phyloP scores from a whole-genome alignment of 139 green algal species.

The Spirogloea muscicola region DNA sequence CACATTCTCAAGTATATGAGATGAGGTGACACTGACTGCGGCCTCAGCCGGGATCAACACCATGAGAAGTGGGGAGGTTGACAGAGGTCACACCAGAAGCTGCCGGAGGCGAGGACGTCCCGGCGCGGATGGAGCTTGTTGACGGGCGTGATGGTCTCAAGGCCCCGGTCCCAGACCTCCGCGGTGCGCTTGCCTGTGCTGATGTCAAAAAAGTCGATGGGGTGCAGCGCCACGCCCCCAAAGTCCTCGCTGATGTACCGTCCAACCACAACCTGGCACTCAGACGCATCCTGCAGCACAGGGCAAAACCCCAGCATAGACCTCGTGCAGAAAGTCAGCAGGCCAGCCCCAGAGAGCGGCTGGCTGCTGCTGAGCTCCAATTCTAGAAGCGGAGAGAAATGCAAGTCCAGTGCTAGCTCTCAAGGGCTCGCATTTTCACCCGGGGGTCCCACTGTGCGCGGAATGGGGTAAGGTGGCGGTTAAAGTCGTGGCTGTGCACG shows the following conservation, averaged over 20 bases:
- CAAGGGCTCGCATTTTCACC: too few relatives aligned
- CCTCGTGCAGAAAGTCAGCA: too few relatives aligned
- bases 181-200: constrained; percentile 58
- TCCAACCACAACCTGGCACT: constrained; percentile 65
- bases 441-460: constrained; percentile 78
- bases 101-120: constrained; percentile 61
- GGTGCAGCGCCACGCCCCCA: constrained; percentile 74
- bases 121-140: constrained; percentile 75
- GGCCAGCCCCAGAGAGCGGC: too few relatives aligned
- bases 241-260: constrained; percentile 88
- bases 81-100: constrained; percentile 43
- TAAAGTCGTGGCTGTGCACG: constrained; percentile 91
- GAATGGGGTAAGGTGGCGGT: constrained; percentile 83
- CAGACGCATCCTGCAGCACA: constrained; percentile 66
- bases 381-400: too few relatives aligned
- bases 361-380: too few relatives aligned
- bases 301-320: too few relatives aligned
- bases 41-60: too few relatives aligned
- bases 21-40: too few relatives aligned
- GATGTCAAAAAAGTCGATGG: constrained; percentile 77
- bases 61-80: neutral
- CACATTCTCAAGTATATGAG: too few relatives aligned
- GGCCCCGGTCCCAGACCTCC: constrained; percentile 68
- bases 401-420: too few relatives aligned
- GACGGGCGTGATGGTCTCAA: constrained; percentile 79